Base-by-base conservation (phyloP, 2,329 filamentous ascomycete genomes). In the Epichloe scottii region DNA sequence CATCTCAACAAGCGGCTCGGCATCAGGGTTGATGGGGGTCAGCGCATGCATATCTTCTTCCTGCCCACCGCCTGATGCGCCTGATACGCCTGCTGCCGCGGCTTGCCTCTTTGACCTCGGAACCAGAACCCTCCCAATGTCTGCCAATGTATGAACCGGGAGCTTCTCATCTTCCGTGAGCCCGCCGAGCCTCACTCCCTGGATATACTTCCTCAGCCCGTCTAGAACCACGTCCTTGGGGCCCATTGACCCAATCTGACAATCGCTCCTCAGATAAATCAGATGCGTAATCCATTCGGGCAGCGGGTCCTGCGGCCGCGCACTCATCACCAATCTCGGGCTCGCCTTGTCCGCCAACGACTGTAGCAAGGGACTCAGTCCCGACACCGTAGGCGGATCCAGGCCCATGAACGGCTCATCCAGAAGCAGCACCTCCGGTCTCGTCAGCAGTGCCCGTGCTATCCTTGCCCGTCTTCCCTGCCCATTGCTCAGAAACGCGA, bases 381-480 rank as follows among this genome's bases (percentile, higher is more conserved):
- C 78, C 12, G 77, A 74, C 12, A 87, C 78, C 0, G 89, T 94
- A 5, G 83, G 84, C 14, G 91, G 93, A 66, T 97, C 93, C 15
- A 98, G 73, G 0, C 93, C 91, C 87, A 96, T 95, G 62, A 96
- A 96, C 1, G 93, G 91, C 60, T 95, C 91, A 67, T 98, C 93
- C 2, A 95, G 73, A 49, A 97, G 73, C 54, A 98, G 63, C 11
- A 95, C 76, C 65, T 94, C 86, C 0, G 93, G 93, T 49, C 77
- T 77, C 6, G 75, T 81, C 53, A 97, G 73, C 48, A 98, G 69
- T 0, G 90, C 89, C 59, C 89, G 87, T 2, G 89, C 93, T 58
- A 98, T 95, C 55, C 88, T 81, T 7, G 91, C 87, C 50, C 93
- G 75, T 56, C 91, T 76, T 6, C 87, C 91, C 68, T 98, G 93